Evolutionary conservation across 129 eudicot species (phyloP).

Genomic region (Glebionis coronaria): DNA sequence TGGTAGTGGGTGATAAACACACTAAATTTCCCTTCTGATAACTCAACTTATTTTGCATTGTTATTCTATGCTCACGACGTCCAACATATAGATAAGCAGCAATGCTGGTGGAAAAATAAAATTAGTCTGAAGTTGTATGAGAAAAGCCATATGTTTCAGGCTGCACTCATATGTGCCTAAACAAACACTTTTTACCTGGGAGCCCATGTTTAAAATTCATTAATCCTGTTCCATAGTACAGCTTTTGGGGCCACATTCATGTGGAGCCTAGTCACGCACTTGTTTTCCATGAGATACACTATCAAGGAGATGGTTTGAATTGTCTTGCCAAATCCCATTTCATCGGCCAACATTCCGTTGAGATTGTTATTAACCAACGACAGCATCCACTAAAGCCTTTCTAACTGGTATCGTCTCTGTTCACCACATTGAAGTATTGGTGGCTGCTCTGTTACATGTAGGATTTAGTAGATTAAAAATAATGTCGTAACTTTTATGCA

Average conservation of each 20-base stretch:
- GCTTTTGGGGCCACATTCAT: slow-evolving; percentile 93
- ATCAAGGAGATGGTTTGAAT: slow-evolving; percentile 84
- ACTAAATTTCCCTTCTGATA: slow-evolving; percentile 80
- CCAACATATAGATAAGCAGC: slow-evolving; percentile 83
- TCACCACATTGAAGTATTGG: slow-evolving; percentile 93
- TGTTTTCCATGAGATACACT: slow-evolving; percentile 82
- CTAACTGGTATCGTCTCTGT: slow-evolving; percentile 74
- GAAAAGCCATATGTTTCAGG: not conserved
- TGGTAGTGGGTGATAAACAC: slow-evolving; percentile 88
- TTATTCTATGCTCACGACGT: slow-evolving; percentile 81
- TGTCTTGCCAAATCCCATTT: slow-evolving; percentile 97
- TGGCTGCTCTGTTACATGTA: no score
- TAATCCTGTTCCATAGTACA: slow-evolving; percentile 83
- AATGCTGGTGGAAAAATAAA: slow-evolving; percentile 50
- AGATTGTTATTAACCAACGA: slow-evolving; percentile 83
- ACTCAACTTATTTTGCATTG: slow-evolving; percentile 77
- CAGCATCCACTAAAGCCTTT: slow-evolving; percentile 97
- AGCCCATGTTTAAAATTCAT: slow-evolving; percentile 91
- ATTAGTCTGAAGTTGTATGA: not conserved
- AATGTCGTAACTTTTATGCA: slow-evolving; percentile 1
- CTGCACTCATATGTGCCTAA: not conserved
- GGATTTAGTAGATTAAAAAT: slow-evolving; percentile 6
- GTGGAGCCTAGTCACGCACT: slow-evolving; percentile 81
- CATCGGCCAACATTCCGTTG: slow-evolving; percentile 95
- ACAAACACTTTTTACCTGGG: slow-evolving; percentile 52